Base-by-base conservation (phyloP, 83 land plant species). In the Isoetes engelmannii region DNA sequence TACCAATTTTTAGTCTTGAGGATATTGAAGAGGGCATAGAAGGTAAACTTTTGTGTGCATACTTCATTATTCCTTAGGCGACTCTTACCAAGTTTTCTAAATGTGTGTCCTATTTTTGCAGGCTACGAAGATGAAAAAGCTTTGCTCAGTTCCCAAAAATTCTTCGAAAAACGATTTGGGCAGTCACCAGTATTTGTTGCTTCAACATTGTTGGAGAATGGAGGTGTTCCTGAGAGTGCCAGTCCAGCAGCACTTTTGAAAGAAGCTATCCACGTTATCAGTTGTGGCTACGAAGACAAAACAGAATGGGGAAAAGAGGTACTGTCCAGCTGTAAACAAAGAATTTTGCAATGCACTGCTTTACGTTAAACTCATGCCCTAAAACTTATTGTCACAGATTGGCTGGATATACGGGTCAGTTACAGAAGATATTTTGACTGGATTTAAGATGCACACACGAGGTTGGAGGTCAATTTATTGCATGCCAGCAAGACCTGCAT, bases 391-490 rank as follows among this genome's bases (percentile, higher is more conserved):
- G 13, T 69, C 15, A 49, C 84, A 87, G 91, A 83, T 87, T 55
- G 91, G 91, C 18, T 87, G 91, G 91, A 87, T 87, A 56, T 87
- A 87, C 70, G 91, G 91, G 56, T 87, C 91, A 65, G 91, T 87
- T 17, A 87, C 91, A 72, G 91, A 87, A 79, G 91, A 87, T 77
- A 87, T 87, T 83, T 80, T 87, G 62, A 87, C 91, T 18, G 91
- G 91, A 69, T 87, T 87, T 74, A 87, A 87, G 74, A 87, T 87
- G 91, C 91, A 87, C 65, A 82, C 91, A 37, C 85, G 88, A 48
- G 91, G 91, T 17, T 87, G 91, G 91, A 49, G 81, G 42, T 87
- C 91, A 44, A 83, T 87, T 55, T 87, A 87, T 71, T 87, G 91
- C 72, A 85, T 87, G 91, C 91, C 91, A 42, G 45, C 76, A 0